Evolutionary conservation across 352 stramenopile species (phyloP).

Genomic region (Phytophthora pluvialis): DNA sequence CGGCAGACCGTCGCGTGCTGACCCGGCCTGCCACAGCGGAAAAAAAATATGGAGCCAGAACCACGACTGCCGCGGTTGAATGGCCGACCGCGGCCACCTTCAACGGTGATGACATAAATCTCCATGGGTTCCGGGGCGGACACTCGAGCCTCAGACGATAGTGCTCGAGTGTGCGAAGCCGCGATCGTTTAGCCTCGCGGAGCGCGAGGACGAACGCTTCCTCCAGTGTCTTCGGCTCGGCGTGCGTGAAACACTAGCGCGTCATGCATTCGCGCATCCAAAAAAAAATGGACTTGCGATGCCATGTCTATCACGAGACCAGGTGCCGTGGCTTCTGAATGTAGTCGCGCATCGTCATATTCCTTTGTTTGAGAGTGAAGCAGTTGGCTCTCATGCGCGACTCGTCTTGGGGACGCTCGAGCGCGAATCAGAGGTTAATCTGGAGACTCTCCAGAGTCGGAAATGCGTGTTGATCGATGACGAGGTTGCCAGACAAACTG

Average conservation of each 20-base stretch:
- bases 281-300: slow-evolving; percentile 17
- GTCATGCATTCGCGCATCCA: slow-evolving; percentile 24
- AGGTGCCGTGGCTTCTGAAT: no score
- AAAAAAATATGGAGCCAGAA: not conserved
- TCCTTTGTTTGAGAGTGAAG: no score
- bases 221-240: slow-evolving; percentile 1
- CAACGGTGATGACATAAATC: slow-evolving; percentile 16
- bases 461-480: no score
- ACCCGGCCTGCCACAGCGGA: not conserved
- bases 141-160: not conserved
- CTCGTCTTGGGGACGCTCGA: no score
- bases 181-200: no score
- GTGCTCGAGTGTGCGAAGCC: no score
- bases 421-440: no score
- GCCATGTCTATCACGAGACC: slow-evolving; percentile 21
- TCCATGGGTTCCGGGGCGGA: slow-evolving; percentile 17
- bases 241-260: slow-evolving; percentile 1
- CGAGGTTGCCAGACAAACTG: no score
- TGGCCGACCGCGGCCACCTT: not conserved
- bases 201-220: not conserved
- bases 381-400: no score
- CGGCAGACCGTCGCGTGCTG: slow-evolving; percentile 13
- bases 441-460: not conserved
- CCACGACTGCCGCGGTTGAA: no score
- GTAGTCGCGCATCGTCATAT: no score